A percentile compares a stretch with the other conserved stretches of the same genome.
Conservation (phyloP, 2,329 filamentous ascomycete species). For the Zymoseptoria ardabiliae region DNA sequence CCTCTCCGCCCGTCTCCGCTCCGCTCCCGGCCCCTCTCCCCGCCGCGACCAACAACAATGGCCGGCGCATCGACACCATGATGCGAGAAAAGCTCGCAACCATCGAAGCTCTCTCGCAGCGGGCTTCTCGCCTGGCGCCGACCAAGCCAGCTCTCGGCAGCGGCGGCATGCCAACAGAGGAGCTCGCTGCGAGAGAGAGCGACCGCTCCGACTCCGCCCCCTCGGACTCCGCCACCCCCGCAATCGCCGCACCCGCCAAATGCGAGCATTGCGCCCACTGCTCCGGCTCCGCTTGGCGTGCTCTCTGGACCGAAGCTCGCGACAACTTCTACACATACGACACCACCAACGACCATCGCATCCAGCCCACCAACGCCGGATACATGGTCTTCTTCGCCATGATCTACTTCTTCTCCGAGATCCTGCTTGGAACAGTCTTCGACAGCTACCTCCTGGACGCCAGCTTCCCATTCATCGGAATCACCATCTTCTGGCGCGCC, state of each 20-base stretch:
- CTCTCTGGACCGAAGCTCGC: conserved; percentile 25
- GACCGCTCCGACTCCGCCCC: not conserved
- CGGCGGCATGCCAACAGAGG: not conserved
- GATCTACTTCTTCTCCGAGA: conserved; percentile 40
- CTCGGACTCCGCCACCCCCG: not conserved
- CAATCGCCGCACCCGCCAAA: not conserved
- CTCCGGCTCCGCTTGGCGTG: conserved; percentile 22
- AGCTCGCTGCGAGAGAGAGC: not conserved
- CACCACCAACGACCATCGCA: conserved; percentile 9
- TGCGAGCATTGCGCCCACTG: conserved; percentile 22
- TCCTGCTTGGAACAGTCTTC: conserved; percentile 32
- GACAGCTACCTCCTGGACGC: conserved; percentile 49
- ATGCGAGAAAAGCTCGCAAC: not conserved
- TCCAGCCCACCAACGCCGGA: conserved; percentile 34
- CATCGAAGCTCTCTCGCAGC: not conserved
- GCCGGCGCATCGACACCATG: not conserved
- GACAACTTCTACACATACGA: conserved; percentile 24
- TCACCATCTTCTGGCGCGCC: not conserved
- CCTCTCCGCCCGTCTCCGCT: not conserved
- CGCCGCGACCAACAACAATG: not conserved
- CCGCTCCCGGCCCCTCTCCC: not conserved
- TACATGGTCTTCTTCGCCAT: conserved; percentile 35
- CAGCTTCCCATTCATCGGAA: conserved; percentile 39
- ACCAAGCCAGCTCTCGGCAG: not conserved
- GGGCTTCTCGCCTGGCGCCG: not conserved